Evolutionary conservation across 257 asterid genomes (phyloP), one percentile per base, ranked within the genome.

Genomic region (Henckelia pumila): DNA sequence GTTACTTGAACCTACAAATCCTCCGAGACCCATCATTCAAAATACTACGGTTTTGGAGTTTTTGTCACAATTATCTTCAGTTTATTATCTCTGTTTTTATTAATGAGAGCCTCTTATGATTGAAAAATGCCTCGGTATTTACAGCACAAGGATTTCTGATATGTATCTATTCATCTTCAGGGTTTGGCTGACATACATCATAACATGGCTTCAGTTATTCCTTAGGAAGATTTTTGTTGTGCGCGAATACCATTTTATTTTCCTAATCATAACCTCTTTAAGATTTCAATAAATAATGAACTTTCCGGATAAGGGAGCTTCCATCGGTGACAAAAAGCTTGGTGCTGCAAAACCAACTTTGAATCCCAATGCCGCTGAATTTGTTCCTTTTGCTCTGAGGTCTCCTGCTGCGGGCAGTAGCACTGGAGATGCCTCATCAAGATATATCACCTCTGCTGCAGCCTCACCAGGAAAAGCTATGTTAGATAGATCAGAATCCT

Each of bases 341-440:
- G 64, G 75, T 53, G 70, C 82, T 63, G 72, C 82, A 29, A 94
- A 89, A 76, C 63, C 83, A 66, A 40, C 81, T 70, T 76, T 92
- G 86, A 92, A 92, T 68, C 97, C 98, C 21, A 86, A 92, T 77
- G 98, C 98, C 17, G 90, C 94, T 17, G 97, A 89, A 71, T 92
- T 92, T 75, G 78, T 89, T 58, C 98, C 98, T 13, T 84, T 76
- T 62, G 78, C 93, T 76, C 83, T 92, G 63, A 75, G 87, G 70
- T 74, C 96, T 74, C 83, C 81, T 37, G 67, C 77, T 71, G 84
- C 86, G 59, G 76, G 68, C 60, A 35, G 67, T 61, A 71, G 61
- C 44, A 72, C 67, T 60, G 63, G 78, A 26, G 91, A 82, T 47
- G 70, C 79, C 40, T 63, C 84, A 17, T 70, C 95, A 53, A 83